Evolutionary conservation across 1,284 basidiomycete genomes (phyloP).

Genomic region (Cystobasidium sp.): DNA sequence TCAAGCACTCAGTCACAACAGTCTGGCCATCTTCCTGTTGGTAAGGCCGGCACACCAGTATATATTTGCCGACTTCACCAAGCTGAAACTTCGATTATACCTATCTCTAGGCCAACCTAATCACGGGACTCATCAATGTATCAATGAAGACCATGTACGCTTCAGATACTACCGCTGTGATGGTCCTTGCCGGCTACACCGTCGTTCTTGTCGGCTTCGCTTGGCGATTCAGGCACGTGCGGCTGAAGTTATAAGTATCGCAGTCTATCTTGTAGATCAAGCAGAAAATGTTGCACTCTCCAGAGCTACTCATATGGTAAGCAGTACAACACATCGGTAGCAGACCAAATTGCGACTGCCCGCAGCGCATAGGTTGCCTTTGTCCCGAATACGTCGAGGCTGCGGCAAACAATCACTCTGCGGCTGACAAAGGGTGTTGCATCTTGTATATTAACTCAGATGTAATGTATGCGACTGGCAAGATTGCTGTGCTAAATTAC

Average conservation of each 20-base stretch:
- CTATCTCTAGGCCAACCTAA: slow-evolving; percentile 72
- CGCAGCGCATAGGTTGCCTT: no score
- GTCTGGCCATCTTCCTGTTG: slow-evolving; percentile 76
- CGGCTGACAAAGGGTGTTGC: no score
- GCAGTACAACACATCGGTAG: not conserved
- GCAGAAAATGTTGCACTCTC: slow-evolving; percentile 72
- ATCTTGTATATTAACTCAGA: no score
- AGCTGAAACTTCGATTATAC: slow-evolving; percentile 2
- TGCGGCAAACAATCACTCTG: no score
- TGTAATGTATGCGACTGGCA: no score
- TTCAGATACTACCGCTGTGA: slow-evolving; percentile 65
- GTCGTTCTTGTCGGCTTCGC: slow-evolving; percentile 66
- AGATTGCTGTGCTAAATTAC: no score
- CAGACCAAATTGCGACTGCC: no score
- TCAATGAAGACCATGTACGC: slow-evolving; percentile 81
- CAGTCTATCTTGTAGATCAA: not conserved
- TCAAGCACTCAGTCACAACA: slow-evolving; percentile 80
- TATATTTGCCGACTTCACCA: no score
- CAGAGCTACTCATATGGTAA: slow-evolving; percentile 69
- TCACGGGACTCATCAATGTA: slow-evolving; percentile 85
- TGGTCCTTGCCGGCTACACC: slow-evolving; percentile 70
- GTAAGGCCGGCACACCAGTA: slow-evolving; percentile 62
- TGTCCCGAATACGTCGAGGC: no score
- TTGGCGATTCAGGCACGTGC: slow-evolving; percentile 61
- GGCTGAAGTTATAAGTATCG: slow-evolving; percentile 44